Conservation (phyloP, 345 rosid genomes). For the Acer saccharum region DNA sequence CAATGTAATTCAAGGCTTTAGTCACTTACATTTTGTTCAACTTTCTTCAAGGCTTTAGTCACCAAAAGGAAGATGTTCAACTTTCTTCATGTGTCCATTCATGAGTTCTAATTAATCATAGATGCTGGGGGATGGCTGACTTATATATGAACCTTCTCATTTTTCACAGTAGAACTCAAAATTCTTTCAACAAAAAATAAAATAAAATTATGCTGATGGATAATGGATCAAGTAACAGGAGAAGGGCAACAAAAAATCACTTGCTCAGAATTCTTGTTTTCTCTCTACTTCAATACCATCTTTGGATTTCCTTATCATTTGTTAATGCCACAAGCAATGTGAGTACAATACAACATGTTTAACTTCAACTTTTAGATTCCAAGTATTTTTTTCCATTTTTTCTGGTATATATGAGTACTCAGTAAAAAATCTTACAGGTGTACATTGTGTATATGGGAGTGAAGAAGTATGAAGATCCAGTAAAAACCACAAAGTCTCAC, state of each 20-base stretch:
- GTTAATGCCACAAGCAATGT: slow-evolving; percentile 24
- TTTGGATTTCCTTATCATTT: slow-evolving; percentile 3
- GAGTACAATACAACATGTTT: neutral
- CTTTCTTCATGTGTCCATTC: slow-evolving; percentile 2
- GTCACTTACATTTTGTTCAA: neutral
- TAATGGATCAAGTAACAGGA: neutral
- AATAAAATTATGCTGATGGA: slow-evolving; percentile 12
- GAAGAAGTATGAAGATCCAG: slow-evolving; percentile 32
- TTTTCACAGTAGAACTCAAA: neutral
- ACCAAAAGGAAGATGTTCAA: neutral
- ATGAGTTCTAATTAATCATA: neutral
- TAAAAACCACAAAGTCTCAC: slow-evolving; percentile 25
- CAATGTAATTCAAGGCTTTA: neutral
- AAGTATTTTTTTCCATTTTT: neutral
- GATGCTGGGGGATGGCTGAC: neutral
- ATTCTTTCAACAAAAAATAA: neutral
- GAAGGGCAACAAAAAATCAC: neutral
- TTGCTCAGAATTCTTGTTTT: slow-evolving; percentile 5
- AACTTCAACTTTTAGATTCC: neutral
- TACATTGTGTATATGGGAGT: slow-evolving; percentile 45
- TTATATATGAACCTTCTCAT: slow-evolving; percentile 1
- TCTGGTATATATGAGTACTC: neutral
- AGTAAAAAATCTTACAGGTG: slow-evolving; percentile 24
- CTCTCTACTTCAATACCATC: slow-evolving; percentile 12
- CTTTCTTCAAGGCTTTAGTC: neutral